These are phyloP conservation scores for Candida xiaguanensis DNA, from an alignment of 805 yeast genomes.

Conservation along the genomic window DNA sequence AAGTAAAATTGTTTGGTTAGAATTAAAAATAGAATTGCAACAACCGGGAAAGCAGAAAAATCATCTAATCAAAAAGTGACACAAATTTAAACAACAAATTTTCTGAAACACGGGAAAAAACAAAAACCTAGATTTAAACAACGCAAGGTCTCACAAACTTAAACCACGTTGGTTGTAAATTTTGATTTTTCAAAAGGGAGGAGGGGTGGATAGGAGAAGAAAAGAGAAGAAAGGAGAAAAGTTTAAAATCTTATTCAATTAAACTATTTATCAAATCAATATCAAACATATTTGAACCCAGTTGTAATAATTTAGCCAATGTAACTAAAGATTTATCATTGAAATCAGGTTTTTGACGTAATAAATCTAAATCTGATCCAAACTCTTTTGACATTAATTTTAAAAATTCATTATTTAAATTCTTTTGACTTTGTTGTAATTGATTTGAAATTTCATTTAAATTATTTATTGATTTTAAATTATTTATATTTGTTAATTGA, in stretches of 20 bases:
- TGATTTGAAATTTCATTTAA: not conserved
- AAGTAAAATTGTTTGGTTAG: not conserved
- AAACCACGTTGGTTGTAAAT: no score
- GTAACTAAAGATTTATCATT: constrained; percentile 50
- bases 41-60: not conserved
- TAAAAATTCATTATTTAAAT: constrained; percentile 49
- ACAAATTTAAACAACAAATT: no score
- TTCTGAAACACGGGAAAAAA: not conserved
- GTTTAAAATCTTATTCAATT: no score
- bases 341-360: constrained; percentile 65
- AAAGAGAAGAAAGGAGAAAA: no score
- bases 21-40: not conserved
- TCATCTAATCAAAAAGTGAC: no score
- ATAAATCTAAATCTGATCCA: constrained; percentile 56
- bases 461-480: constrained; percentile 17
- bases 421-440: constrained; percentile 22
- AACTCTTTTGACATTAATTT: constrained; percentile 54
- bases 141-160: not conserved
- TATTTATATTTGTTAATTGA: constrained; percentile 9
- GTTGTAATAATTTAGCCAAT: constrained; percentile 55
- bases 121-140: not conserved
- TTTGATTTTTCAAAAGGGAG: no score
- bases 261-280: constrained; percentile 40
- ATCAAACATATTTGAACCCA: constrained; percentile 58
- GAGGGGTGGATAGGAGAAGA: not conserved